Base-by-base conservation (phyloP, 805 yeast genomes). In the Ogataea nonfermentans region DNA sequence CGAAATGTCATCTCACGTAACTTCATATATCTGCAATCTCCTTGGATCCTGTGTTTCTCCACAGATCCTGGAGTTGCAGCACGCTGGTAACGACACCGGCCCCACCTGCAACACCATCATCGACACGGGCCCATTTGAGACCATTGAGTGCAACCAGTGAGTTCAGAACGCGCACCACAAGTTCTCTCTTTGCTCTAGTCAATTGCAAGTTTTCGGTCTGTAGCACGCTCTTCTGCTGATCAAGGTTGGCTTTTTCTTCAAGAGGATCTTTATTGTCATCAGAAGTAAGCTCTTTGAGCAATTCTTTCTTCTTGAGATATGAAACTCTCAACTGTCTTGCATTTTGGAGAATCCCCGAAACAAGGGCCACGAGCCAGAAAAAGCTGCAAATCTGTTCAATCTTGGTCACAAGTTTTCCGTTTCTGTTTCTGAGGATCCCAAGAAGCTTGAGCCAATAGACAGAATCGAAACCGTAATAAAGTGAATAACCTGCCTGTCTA, bases 51-150 rank as follows among this genome's bases (percentile, higher is more conserved):
- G 76, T 71, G 32, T 73, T 61, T 25, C 59, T 66, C 95, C 95
- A 81, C 50, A 80, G 57, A 53, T 84, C 89, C 57, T 74, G 76
- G 37, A 88, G 68, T 30, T 95, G 96, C 63, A 88, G 68, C 34
- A 79, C 44, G 27, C 95, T 83, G 23, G 97, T 88, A 43, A 85
- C 65, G 17, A 84, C 73, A 58, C 98, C 98, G 26, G 93, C 88
- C 42, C 81, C 65, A 25, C 95, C 96, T 35, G 88, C 76, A 29
- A 80, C 71, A 35, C 95, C 93, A 52, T 90, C 96, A 58, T 79
- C 77, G 53, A 78, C 67, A 51, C 70, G 70, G 52, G 84, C 66
- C 63, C 69, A 65, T 41, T 74, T 71, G 62, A 85, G 73, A 38
- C 79, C 76, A 62, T 84, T 79, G 57, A 81, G 66, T 9, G 93